Conservation (phyloP, 805 yeast genomes). For the Cyberlindnera subsufficiens region DNA sequence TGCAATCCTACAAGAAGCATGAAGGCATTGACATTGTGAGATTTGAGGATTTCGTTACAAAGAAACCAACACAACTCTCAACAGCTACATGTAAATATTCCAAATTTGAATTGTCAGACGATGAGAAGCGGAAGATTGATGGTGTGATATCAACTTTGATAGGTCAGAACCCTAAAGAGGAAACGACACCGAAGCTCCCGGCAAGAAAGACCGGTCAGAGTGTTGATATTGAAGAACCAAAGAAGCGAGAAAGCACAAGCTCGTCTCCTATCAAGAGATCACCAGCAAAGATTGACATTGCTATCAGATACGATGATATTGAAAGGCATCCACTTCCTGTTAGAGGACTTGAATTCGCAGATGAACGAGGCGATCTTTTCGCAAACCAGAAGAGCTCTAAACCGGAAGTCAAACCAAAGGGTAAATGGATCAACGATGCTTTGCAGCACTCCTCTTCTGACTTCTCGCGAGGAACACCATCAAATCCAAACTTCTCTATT, state of each 20-base stretch:
- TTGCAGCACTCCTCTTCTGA: conserved; percentile 9
- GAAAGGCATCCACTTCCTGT: conserved; percentile 4
- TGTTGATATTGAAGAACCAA: neutral
- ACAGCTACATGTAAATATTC: conserved; percentile 9
- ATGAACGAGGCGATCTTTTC: neutral
- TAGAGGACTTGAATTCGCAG: neutral
- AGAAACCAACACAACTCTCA: neutral
- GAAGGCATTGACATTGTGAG: conserved; percentile 17
- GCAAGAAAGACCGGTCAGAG: neutral
- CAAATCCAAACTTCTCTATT: conserved; percentile 3
- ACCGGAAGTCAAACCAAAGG: conserved; percentile 10
- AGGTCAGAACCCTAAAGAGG: conserved; percentile 2
- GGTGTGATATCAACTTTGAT: conserved; percentile 10
- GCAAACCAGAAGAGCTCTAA: neutral
- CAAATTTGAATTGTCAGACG: conserved; percentile 17
- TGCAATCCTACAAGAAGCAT: conserved; percentile 7
- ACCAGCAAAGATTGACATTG: conserved; percentile 14
- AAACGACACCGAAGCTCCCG: neutral
- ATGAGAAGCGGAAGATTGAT: conserved; percentile 16
- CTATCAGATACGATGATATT: neutral
- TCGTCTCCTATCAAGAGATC: conserved; percentile 14
- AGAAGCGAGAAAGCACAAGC: neutral
- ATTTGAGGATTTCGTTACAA: conserved; percentile 20
- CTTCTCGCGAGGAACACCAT: conserved; percentile 3
- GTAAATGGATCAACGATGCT: conserved; percentile 11